Base-by-base conservation (phyloP, 495 filamentous ascomycete species). In the Trichoderma erinaceum region DNA sequence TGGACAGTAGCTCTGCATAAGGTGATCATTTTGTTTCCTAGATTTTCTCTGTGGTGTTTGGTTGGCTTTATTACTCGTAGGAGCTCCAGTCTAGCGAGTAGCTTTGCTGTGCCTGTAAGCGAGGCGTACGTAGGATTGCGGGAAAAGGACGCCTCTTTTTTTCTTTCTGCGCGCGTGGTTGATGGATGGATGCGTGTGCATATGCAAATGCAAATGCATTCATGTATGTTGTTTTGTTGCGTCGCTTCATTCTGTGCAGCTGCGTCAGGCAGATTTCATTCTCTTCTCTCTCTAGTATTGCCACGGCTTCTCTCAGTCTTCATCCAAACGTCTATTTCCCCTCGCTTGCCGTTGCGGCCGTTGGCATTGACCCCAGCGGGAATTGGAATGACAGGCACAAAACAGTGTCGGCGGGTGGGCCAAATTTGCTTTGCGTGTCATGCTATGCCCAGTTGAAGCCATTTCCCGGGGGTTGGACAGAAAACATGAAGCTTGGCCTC, bases 21-120 rank as follows among this genome's bases (percentile, higher is more conserved):
- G 35, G 35, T 38, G 35, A 38, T 38, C 35, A 38, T 38, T 38
- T 38, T 38, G 35, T 38, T 38, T 38, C 29, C 29, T 38, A 7
- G 8, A 38, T 38, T 38, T 38, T 38, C 35, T 38, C 35, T 38
- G 35, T 7, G 35, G 35, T 38, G 35, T 38, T 38, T 38, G 35
- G 35, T 10, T 38, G 35, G 35, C 8, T 38, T 38, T 38, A 38
- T 38, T 38, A 38, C 35, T 38, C 35, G 35, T 10, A 10, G 35
- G 5, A 38, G 35, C 35, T 38, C 35, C 35, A 7, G 35, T 10
- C 35, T 38, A 38, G 35, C 8, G 35, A 10, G 11, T 46, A 13
- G 43, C 43, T 16, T 15, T n/a, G 44, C 44, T 48, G 25, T 15
- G n/a, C 16, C 56, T 61, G 56, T 61, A 61, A 61, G 56, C 56